A percentile compares a stretch with the other conserved stretches of the same genome.
phyloP scores from a whole-genome alignment of 192 early-diverging fungal species.

The Gaertneriomyces sp. region DNA sequence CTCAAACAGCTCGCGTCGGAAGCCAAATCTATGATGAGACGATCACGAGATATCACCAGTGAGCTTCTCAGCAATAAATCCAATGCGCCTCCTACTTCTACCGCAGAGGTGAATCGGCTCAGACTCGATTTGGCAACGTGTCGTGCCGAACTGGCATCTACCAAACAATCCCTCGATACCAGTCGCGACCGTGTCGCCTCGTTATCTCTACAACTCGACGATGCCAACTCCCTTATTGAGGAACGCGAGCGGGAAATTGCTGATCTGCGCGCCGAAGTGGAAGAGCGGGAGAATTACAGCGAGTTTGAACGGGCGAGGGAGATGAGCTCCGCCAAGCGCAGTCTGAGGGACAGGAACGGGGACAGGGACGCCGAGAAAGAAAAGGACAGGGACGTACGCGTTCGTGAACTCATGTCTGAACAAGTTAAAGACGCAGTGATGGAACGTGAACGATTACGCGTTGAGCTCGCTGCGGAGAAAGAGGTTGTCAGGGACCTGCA shows the following conservation, averaged over 20 bases:
- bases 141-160: conserved; percentile 25
- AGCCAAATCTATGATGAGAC: conserved; percentile 11
- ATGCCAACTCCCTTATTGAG: conserved; percentile 34
- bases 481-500: conserved; percentile 29
- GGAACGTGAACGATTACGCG: conserved; percentile 36
- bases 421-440: conserved; percentile 41
- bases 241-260: conserved; percentile 45
- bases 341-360: too few species aligned
- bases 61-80: conserved; percentile 9
- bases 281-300: conserved; percentile 36
- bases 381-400: too few species aligned
- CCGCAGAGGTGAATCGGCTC: conserved; percentile 28
- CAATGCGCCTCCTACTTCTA: too few species aligned
- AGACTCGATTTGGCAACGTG: conserved; percentile 44
- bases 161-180: conserved; percentile 22
- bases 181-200: conserved; percentile 16
- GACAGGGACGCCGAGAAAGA: too few species aligned
- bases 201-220: conserved; percentile 31
- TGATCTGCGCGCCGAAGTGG: conserved; percentile 41
- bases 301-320: too few species aligned
- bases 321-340: too few species aligned
- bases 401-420: not conserved
- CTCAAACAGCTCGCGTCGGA: conserved; percentile 15
- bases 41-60: not conserved
- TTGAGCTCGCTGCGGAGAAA: conserved; percentile 23